phyloP scores from a whole-genome alignment of 352 stramenopile species.

The Aphanomyces invadans region DNA sequence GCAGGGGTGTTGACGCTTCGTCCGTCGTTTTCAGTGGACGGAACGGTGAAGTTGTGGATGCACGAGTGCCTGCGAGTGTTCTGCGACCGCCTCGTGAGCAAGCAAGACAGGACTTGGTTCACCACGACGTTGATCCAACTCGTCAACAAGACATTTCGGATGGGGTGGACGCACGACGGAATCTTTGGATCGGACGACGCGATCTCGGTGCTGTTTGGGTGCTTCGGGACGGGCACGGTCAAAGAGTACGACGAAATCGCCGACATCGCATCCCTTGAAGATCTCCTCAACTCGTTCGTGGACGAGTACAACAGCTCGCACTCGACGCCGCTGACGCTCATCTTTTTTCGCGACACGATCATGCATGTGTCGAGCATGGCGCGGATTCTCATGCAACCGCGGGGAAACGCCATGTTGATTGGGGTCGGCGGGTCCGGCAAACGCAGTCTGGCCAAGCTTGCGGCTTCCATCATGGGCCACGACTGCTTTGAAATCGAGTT shows the following conservation, averaged over 20 bases:
- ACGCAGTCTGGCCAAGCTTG: conserved; percentile 85
- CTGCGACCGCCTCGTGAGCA: conserved; percentile 88
- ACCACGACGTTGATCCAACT: conserved; percentile 81
- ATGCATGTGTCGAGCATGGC: conserved; percentile 81
- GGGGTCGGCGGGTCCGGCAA: conserved; percentile 92
- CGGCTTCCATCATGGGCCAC: conserved; percentile 85
- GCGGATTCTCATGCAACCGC: conserved; percentile 86
- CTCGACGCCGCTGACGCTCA: conserved; percentile 92
- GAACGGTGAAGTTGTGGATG: conserved; percentile 86
- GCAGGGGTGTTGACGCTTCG: conserved; percentile 93
- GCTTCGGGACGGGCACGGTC: conserved; percentile 64
- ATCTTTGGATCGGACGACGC: conserved; percentile 83
- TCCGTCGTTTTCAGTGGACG: conserved; percentile 67
- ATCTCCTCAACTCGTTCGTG: conserved; percentile 86
- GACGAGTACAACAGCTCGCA: conserved; percentile 93
- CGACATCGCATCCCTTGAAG: conserved; percentile 70
- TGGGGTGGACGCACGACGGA: conserved; percentile 66
- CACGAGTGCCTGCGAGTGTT: conserved; percentile 91
- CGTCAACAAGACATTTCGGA: conserved; percentile 61
- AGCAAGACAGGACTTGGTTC: conserved; percentile 85
- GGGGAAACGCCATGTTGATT: conserved; percentile 94
- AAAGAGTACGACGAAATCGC: conserved; percentile 80
- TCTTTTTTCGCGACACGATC: conserved; percentile 93
- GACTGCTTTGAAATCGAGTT: conserved; percentile 91
- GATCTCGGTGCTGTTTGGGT: conserved; percentile 89